phyloP scores from a whole-genome alignment of 805 yeast species.

The Candida oleophila region DNA sequence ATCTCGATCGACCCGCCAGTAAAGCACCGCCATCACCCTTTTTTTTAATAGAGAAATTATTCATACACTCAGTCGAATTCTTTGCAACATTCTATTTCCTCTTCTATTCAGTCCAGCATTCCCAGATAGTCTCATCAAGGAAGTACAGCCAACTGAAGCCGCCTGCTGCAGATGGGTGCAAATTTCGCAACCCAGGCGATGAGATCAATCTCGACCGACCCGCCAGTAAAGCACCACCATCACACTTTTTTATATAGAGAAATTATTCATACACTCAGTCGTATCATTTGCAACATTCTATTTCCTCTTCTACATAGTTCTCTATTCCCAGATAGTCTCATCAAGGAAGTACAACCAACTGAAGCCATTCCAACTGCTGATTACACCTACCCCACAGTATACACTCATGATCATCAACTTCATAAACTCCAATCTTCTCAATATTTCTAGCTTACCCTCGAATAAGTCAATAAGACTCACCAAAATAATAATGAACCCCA shows the following conservation, averaged over 20 bases:
- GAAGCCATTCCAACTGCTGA: slow-evolving; percentile 84
- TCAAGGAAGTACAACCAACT: slow-evolving; percentile 87
- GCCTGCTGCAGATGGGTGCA: too few species aligned
- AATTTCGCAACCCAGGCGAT: too few species aligned
- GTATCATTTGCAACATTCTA: too few species aligned
- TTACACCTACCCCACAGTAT: slow-evolving; percentile 82
- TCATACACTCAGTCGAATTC: too few species aligned
- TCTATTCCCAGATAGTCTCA: slow-evolving; percentile 60
- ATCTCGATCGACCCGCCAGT: too few species aligned
- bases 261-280: too few species aligned
- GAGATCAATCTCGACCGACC: too few species aligned
- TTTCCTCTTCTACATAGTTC: background rate
- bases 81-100: background rate
- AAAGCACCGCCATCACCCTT: too few species aligned
- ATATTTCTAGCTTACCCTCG: slow-evolving; percentile 49
- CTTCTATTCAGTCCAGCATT: slow-evolving; percentile 4
- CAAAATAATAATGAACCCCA: slow-evolving; percentile 59
- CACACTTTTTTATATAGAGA: too few species aligned
- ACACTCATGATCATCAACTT: slow-evolving; percentile 81
- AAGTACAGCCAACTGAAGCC: slow-evolving; percentile 93
- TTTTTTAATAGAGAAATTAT: too few species aligned
- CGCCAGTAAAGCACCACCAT: too few species aligned
- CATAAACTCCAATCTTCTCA: slow-evolving; percentile 67
- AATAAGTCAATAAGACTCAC: slow-evolving; percentile 50
- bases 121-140: slow-evolving; percentile 75